These are phyloP conservation scores for Arthrobotrys musiformis DNA, from an alignment of 2,329 filamentous ascomycete species.

Conservation along the genomic window DNA sequence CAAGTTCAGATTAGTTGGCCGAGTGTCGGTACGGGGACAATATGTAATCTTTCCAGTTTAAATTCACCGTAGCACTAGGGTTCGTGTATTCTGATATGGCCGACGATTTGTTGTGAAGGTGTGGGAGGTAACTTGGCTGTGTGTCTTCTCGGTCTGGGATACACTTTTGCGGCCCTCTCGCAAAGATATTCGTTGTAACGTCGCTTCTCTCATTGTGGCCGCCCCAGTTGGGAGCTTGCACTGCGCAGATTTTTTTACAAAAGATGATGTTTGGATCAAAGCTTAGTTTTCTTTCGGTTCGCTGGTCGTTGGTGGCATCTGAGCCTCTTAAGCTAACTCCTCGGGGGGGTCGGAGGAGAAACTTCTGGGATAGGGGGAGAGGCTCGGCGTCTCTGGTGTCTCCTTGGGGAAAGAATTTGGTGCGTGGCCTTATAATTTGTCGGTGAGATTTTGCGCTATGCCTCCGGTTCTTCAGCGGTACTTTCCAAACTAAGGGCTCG, in stretches of 20 bases:
- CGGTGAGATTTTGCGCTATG: neutral
- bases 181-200: neutral
- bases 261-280: neutral
- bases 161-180: neutral
- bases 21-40: neutral
- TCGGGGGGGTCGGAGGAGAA: too few species aligned
- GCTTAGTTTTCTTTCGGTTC: too few species aligned
- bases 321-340: neutral
- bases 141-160: neutral
- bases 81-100: neutral
- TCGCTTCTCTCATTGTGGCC: neutral
- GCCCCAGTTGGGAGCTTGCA: too few species aligned
- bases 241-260: neutral
- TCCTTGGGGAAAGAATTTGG: neutral
- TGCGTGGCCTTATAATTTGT: neutral
- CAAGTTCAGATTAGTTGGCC: neutral
- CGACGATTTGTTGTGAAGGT: neutral
- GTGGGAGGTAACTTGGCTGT: neutral
- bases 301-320: neutral
- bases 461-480: too few species aligned
- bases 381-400: neutral
- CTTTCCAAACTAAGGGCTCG: neutral
- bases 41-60: slow-evolving; percentile 9
- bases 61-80: neutral
- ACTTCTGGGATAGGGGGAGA: neutral